Evolutionary conservation across 305 asterid species (phyloP).

Genomic region (Fraxinus platypoda): DNA sequence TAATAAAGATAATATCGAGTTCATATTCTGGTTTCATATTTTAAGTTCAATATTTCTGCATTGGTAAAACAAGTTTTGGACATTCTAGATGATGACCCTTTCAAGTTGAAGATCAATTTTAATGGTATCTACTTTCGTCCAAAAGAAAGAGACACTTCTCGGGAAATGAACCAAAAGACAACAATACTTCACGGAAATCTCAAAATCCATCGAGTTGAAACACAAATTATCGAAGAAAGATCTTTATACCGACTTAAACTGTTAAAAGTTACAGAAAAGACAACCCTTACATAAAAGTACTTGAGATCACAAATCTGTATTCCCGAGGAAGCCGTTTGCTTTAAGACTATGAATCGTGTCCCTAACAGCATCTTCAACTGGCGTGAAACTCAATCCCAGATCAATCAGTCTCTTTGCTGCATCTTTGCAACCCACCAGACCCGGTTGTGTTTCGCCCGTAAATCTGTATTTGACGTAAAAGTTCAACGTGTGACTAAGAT

Average conservation of each 20-base stretch:
- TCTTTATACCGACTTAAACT: too few species aligned
- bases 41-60: neutral
- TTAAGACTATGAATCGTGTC: constrained; percentile 69
- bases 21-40: neutral
- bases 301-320: neutral
- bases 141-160: neutral
- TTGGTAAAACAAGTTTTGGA: constrained; percentile 33
- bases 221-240: too few species aligned
- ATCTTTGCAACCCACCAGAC: constrained; percentile 61
- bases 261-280: neutral
- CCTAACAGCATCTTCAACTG: constrained; percentile 70
- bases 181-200: neutral
- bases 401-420: constrained; percentile 80
- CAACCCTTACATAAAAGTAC: neutral
- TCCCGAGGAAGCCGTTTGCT: constrained; percentile 34
- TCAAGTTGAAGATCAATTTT: constrained; percentile 19
- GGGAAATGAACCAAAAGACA: neutral
- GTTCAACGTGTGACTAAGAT: neutral
- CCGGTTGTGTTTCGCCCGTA: constrained; percentile 75
- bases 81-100: constrained; percentile 18
- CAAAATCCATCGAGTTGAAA: neutral
- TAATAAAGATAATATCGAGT: neutral
- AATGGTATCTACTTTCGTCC: neutral
- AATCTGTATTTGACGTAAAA: constrained; percentile 45
- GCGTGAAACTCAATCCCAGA: constrained; percentile 66